These are phyloP conservation scores for Conringia planisiliqua DNA, from an alignment of 345 rosid genomes.

Conservation along the genomic window DNA sequence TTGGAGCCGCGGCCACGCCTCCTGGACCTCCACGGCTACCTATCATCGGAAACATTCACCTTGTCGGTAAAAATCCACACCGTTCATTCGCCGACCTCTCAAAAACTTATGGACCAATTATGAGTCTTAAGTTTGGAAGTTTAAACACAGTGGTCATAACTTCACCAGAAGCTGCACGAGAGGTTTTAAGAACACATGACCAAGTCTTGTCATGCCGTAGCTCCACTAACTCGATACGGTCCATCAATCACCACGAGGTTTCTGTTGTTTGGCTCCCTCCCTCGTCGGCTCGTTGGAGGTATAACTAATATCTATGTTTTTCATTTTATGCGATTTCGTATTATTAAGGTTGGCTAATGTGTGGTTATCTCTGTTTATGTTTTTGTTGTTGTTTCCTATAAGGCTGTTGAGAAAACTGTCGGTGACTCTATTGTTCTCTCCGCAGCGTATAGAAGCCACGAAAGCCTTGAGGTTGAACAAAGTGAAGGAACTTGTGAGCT, in stretches of 20 bases:
- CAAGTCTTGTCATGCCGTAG: constrained; percentile 24
- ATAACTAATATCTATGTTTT: background rate
- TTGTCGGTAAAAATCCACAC: constrained; percentile 38
- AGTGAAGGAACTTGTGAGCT: background rate
- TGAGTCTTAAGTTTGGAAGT: constrained; percentile 36
- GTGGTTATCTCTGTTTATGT: background rate
- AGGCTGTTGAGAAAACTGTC: constrained; percentile 21
- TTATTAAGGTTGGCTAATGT: background rate
- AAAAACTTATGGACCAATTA: constrained; percentile 41
- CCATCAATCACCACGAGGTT: constrained; percentile 16
- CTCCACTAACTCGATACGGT: constrained; percentile 12
- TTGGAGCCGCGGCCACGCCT: background rate
- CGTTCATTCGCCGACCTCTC: constrained; percentile 36
- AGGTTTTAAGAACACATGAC: constrained; percentile 34
- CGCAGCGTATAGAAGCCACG: constrained; percentile 21
- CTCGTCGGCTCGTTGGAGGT: constrained; percentile 37
- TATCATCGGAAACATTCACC: constrained; percentile 43
- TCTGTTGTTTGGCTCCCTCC: constrained; percentile 29
- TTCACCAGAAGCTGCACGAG: constrained; percentile 33
- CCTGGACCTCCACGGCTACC: constrained; percentile 39
- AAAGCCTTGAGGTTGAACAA: constrained; percentile 1
- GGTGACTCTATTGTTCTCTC: constrained; percentile 20
- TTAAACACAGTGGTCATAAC: constrained; percentile 10
- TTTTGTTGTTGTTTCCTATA: background rate
- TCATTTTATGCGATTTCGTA: background rate